phyloP scores from a whole-genome alignment of 306 rosid species.

The Quercus agrifolia region DNA sequence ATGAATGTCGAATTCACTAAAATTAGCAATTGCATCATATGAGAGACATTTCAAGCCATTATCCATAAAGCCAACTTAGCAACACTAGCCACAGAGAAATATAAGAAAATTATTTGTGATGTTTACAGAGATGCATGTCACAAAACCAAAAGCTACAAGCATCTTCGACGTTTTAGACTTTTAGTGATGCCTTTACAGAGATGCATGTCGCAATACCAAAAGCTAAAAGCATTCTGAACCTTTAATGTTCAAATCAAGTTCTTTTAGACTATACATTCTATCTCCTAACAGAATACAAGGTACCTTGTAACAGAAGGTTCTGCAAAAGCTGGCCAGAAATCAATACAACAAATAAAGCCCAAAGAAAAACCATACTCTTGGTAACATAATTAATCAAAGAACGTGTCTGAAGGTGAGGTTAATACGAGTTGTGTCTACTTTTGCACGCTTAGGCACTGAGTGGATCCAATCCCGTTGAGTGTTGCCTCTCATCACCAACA shows the following conservation, averaged over 20 bases:
- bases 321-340: not conserved
- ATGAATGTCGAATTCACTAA: not conserved
- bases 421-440: constrained; percentile 71
- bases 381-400: constrained; percentile 25
- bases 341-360: not conserved
- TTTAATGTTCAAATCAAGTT: constrained; percentile 4
- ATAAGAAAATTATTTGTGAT: not conserved
- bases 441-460: constrained; percentile 83
- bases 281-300: not conserved
- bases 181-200: not conserved
- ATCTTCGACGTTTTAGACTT: not conserved
- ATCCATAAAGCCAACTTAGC: not conserved
- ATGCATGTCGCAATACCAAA: not conserved
- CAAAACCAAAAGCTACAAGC: not conserved
- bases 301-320: not conserved
- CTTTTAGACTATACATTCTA: constrained; percentile 2
- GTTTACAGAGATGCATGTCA: not conserved
- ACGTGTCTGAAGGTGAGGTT: constrained; percentile 89
- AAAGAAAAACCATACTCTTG: not conserved
- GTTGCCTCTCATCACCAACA: constrained; percentile 85
- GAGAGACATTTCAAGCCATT: not conserved
- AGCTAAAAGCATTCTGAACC: not conserved
- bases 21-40: not conserved
- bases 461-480: constrained; percentile 96
- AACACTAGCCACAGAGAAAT: not conserved